These are phyloP conservation scores for Lachancea nothofagi DNA, from an alignment of 805 yeast genomes.

Conservation along the genomic window DNA sequence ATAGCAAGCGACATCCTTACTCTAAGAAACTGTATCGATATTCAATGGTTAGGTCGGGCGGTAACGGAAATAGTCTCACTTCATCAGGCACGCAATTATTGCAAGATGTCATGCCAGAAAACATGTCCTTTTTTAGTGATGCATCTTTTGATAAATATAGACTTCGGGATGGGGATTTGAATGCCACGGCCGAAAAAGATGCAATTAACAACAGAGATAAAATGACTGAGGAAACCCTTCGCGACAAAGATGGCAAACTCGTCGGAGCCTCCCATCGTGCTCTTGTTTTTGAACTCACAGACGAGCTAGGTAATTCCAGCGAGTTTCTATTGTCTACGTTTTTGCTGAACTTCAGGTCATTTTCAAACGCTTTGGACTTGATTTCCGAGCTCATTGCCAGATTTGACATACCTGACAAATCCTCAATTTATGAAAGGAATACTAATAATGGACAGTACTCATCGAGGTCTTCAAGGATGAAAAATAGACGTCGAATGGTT, in stretches of 20 bases:
- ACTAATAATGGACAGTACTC: conserved; percentile 37
- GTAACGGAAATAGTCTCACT: conserved; percentile 18
- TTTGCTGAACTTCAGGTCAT: conserved; percentile 69
- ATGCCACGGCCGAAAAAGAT: conserved; percentile 9
- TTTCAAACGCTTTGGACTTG: conserved; percentile 60
- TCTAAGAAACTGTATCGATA: conserved; percentile 24
- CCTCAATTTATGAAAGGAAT: conserved; percentile 29
- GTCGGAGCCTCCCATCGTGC: conserved; percentile 71
- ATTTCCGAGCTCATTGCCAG: conserved; percentile 62
- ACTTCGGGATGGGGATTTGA: conserved; percentile 24
- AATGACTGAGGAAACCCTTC: conserved; percentile 38
- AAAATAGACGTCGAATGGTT: conserved; percentile 60
- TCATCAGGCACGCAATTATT: conserved; percentile 31
- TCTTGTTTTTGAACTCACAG: conserved; percentile 57
- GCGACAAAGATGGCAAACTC: conserved; percentile 41
- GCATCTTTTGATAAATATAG: conserved; percentile 35
- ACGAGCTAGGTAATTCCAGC: conserved; percentile 58
- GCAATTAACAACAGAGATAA: conserved; percentile 21
- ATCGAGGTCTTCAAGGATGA: conserved; percentile 41
- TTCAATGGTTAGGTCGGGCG: conserved; percentile 34
- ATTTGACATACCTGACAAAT: conserved; percentile 47
- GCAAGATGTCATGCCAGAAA: conserved; percentile 34
- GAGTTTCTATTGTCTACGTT: conserved; percentile 68
- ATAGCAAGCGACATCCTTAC: conserved; percentile 4
- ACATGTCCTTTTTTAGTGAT: conserved; percentile 33